Base-by-base conservation (phyloP, 495 filamentous ascomycete genomes). In the Corynascus novoguineensis region DNA sequence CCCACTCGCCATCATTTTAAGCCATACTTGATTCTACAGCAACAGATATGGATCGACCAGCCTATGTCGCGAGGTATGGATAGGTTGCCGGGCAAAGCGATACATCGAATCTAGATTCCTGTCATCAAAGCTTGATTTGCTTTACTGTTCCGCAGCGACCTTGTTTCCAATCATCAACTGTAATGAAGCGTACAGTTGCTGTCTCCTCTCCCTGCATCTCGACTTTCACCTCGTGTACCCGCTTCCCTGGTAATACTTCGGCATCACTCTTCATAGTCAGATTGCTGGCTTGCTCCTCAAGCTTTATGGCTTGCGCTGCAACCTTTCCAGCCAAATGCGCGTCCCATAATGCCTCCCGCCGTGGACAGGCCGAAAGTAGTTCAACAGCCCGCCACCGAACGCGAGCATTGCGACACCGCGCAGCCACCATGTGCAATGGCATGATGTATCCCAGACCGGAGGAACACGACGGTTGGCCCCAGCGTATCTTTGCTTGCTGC, bases 381-480 rank as follows among this genome's bases (percentile, higher is more conserved):
- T 54, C n/a, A 14, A 53, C 3, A 2, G 61, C 61, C 15, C 53
- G 27, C 31, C 44, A 48, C 7, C 61, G 32, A 9, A 60, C 11
- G 5, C 22, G 15, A 31, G 58, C 34, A 11, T 58, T 57, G 4
- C 61, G 53, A 22, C 61, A 64, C 6, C 61, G 48, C n/a, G 58
- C 61, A 1, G 58, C 53, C 21, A 64, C 46, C 25, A 44, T 64
- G 38, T 64, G 61, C n/a, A 64, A 32, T 6, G 58, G 50, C 54
- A 55, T 55, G 7, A 64, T 40, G 27, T 46, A 57, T 6, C 61
- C 61, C 42, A 64, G 15, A 6, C 61, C 61, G 10, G 61, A 60
- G 19, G 57, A 57, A 41, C 57, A 63, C 8, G 50, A 34, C 7
- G 40, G 44, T 24, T 14, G 24, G 12, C 25, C 28, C 14, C 14